phyloP scores from a whole-genome alignment of 352 stramenopile genomes.

The Elongisporangium undulatum region DNA sequence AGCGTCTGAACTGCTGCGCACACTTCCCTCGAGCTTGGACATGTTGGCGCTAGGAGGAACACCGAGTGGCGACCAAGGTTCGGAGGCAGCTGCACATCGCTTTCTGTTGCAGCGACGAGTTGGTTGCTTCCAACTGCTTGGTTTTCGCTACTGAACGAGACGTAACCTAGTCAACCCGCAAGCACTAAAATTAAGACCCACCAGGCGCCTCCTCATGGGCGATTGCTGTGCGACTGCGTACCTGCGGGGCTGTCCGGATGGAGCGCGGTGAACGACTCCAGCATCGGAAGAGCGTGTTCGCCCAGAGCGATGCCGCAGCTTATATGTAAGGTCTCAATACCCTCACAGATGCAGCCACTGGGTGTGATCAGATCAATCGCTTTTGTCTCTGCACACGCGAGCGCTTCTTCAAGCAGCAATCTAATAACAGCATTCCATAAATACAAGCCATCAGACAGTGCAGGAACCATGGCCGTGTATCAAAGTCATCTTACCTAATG shows the following conservation, averaged over 20 bases:
- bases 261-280: slow-evolving; percentile 46
- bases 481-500: too few species aligned
- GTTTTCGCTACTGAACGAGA: too few species aligned
- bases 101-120: too few species aligned
- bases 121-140: too few species aligned
- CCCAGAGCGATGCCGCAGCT: not conserved
- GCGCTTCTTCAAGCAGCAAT: slow-evolving; percentile 52
- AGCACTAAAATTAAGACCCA: too few species aligned
- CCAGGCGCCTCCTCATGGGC: too few species aligned
- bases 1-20: not conserved
- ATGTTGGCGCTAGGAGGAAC: not conserved
- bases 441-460: too few species aligned
- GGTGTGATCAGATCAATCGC: slow-evolving; percentile 25
- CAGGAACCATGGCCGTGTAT: too few species aligned
- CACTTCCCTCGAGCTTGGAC: not conserved
- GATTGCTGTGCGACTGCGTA: too few species aligned
- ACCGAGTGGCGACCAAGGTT: not conserved
- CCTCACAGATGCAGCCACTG: not conserved
- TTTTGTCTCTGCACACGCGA: slow-evolving; percentile 24
- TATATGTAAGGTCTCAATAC: not conserved
- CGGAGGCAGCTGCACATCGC: too few species aligned
- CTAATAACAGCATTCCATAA: too few species aligned
- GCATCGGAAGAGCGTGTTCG: slow-evolving; percentile 14
- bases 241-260: slow-evolving; percentile 14
- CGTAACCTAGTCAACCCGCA: too few species aligned